These are phyloP conservation scores for Coemansia sp. DNA, from an alignment of 192 early-diverging fungal genomes.

Conservation along the genomic window DNA sequence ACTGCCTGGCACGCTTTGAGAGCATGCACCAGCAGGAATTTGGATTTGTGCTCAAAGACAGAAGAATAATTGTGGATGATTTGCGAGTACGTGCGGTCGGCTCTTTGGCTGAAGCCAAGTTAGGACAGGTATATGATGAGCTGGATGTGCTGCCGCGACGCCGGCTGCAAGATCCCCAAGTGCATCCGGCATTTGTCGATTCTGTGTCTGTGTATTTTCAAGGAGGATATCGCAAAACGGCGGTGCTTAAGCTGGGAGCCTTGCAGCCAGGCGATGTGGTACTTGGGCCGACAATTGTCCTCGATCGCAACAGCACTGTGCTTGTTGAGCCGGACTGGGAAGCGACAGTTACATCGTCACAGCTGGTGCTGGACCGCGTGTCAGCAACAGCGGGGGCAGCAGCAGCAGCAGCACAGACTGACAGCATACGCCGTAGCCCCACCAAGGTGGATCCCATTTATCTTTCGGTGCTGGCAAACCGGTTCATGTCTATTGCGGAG, in stretches of 20 bases:
- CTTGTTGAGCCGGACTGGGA: constrained; percentile 79
- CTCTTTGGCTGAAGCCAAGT: constrained; percentile 11
- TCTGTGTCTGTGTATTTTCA: constrained; percentile 74
- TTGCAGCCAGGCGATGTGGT: constrained; percentile 66
- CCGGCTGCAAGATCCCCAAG: not conserved
- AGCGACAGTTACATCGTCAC: constrained; percentile 69
- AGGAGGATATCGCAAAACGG: constrained; percentile 64
- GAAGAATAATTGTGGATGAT: constrained; percentile 84
- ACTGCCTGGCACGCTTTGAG: constrained; percentile 69
- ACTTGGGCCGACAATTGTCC: constrained; percentile 84
- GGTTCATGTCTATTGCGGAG: constrained; percentile 98
- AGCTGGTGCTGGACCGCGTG: constrained; percentile 54
- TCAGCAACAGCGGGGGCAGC: not conserved
- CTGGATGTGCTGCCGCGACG: constrained; percentile 17
- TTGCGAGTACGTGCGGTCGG: constrained; percentile 88
- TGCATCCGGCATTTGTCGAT: constrained; percentile 44
- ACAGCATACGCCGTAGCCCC: not conserved
- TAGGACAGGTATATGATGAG: constrained; percentile 55
- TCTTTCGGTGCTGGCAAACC: constrained; percentile 88
- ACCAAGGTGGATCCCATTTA: constrained; percentile 79
- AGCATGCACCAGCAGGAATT: constrained; percentile 85
- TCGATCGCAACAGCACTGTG: constrained; percentile 85
- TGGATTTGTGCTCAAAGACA: constrained; percentile 85
- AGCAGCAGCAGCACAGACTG: not conserved
- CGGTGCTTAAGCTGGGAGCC: constrained; percentile 66